A percentile compares a stretch with the other conserved stretches of the same genome.
Conservation (phyloP, 1,284 basidiomycete species). For the Ustilago xerochloae region DNA sequence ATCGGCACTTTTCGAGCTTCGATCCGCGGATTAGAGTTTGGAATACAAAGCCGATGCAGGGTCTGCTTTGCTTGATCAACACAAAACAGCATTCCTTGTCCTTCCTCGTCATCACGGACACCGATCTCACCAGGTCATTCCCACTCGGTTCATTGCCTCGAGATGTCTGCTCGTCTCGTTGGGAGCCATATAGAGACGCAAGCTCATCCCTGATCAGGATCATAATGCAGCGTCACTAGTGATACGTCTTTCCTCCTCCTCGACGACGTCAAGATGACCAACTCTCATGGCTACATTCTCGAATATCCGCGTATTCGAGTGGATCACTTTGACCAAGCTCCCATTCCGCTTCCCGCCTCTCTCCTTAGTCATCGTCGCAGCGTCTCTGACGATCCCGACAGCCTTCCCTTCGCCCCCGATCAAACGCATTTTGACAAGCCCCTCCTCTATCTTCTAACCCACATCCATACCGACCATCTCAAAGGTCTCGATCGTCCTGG, state of each 20-base stretch:
- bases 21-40: constrained; percentile 10
- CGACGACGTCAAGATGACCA: constrained; percentile 30
- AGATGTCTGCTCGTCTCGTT: no score
- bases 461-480: constrained; percentile 65
- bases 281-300: constrained; percentile 54
- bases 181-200: background rate
- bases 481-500: constrained; percentile 52
- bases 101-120: background rate
- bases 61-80: constrained; percentile 12
- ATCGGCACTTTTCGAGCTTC: background rate
- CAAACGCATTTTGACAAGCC: constrained; percentile 50
- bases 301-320: constrained; percentile 62
- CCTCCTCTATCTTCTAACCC: constrained; percentile 58
- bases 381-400: constrained; percentile 5
- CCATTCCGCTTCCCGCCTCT: constrained; percentile 35
- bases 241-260: no score
- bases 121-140: background rate
- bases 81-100: constrained; percentile 8
- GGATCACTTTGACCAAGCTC: constrained; percentile 53
- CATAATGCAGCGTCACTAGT: background rate
- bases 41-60: constrained; percentile 30
- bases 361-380: constrained; percentile 32
- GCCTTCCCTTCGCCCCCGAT: constrained; percentile 18
- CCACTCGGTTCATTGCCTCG: no score
- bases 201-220: background rate